Evolutionary conservation across 208 protist genomes (phyloP), one percentile per base, ranked within the genome.

Genomic region (Wallacemonas sp.): DNA sequence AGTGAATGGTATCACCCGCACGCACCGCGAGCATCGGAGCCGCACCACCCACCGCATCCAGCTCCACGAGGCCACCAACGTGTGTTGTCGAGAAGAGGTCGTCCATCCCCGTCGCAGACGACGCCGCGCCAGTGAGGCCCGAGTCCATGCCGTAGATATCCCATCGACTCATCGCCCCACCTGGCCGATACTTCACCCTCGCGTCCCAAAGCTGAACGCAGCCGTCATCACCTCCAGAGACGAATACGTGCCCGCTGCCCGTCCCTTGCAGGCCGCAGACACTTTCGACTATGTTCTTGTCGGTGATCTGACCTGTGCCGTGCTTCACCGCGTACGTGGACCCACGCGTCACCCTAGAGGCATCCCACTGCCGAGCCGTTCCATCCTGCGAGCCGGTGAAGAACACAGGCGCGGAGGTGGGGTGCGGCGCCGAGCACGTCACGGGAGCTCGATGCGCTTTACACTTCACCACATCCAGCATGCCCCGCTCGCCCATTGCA

Each of bases 171-270:
- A 87, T 27, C 5, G 72, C 68, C 14, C 80, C 82, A 33, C 82
- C 80, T 4, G 88, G 88, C 22, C 88, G 78, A 61, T 90, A 94
- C 64, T 86, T 87, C 28, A 69, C 72, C 0, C 88, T 71, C 24
- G 66, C 67, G 56, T 94, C 88, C 84, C 88, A 94, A 24, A 94
- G 24, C 58, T 91, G 84, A 28, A 94, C 88, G 22, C 66, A 55
- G 12, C 88, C 88, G 45, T 94, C 84, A 30, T 79, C 66, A 8
- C 88, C 88, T 27, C 82, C 82, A 22, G 84, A 86, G 22, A 77
- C 80, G 53, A 94, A 91, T 1, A 88, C 65, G 54, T 62, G 66
- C n/a, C 60, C 70, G 34, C 70, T 72, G 22, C 70, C 24, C 27
- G 59, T 47, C 46, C 21, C 42, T 17, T 51, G 75, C 26, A 80